These are phyloP conservation scores for Penicillium paxilli DNA, from an alignment of 495 filamentous ascomycete species.

Conservation along the genomic window DNA sequence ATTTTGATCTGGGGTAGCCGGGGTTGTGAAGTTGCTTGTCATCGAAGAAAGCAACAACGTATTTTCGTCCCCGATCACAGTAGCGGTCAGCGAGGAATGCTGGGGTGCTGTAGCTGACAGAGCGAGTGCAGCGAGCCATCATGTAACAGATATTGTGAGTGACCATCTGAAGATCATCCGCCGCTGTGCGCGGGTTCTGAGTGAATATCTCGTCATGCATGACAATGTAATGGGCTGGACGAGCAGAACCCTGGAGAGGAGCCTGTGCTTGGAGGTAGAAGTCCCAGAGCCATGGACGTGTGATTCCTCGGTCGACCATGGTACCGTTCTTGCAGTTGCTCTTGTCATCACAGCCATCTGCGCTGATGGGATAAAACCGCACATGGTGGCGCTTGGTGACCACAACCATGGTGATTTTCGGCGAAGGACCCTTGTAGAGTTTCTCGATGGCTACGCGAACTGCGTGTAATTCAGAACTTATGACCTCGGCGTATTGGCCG, in stretches of 20 bases:
- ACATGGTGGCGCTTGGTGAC: slow-evolving; percentile 89
- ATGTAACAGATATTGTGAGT: slow-evolving; percentile 75
- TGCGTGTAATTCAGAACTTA: slow-evolving; percentile 47
- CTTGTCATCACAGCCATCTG: slow-evolving; percentile 49
- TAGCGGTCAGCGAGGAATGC: slow-evolving; percentile 75
- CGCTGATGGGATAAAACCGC: slow-evolving; percentile 68
- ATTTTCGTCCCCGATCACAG: slow-evolving; percentile 66
- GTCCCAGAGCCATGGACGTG: slow-evolving; percentile 66
- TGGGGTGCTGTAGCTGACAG: slow-evolving; percentile 71
- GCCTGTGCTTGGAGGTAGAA: slow-evolving; percentile 81
- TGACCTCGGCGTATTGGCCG: slow-evolving; percentile 64
- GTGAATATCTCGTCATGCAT: slow-evolving; percentile 68
- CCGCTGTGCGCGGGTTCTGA: slow-evolving; percentile 36
- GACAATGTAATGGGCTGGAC: slow-evolving; percentile 72
- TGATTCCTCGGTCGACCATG: slow-evolving; percentile 81
- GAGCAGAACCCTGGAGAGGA: slow-evolving; percentile 78
- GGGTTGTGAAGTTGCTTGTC: background rate
- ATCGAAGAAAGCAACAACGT: slow-evolving; percentile 39
- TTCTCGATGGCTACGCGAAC: slow-evolving; percentile 56
- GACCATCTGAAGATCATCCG: slow-evolving; percentile 56
- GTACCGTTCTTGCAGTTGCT: slow-evolving; percentile 69
- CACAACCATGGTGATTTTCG: slow-evolving; percentile 42
- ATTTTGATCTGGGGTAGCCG: background rate
- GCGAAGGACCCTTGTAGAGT: slow-evolving; percentile 44
- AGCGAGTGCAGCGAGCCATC: slow-evolving; percentile 74